Conservation (phyloP, 192 early-diverging fungal species). For the Tieghemiomyces parasiticus region DNA sequence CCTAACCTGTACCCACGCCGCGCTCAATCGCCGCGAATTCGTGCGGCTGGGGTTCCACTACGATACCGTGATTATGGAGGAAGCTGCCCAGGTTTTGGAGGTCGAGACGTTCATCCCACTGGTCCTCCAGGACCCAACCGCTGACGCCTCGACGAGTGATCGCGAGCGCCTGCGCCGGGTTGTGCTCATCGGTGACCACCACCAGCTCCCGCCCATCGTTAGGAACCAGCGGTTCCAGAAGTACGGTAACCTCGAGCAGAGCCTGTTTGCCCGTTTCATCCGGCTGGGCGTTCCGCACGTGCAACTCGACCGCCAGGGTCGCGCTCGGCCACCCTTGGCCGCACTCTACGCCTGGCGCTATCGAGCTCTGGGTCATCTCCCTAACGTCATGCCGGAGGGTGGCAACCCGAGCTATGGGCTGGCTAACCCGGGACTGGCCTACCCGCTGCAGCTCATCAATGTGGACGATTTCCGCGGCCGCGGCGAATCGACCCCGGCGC, state of each 20-base stretch:
- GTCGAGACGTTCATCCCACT: slow-evolving; percentile 92
- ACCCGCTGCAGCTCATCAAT: slow-evolving; percentile 83
- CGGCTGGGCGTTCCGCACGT: slow-evolving; percentile 85
- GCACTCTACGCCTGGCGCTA: slow-evolving; percentile 82
- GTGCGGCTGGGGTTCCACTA: slow-evolving; percentile 84
- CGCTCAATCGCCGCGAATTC: slow-evolving; percentile 77
- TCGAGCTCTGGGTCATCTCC: slow-evolving; percentile 48
- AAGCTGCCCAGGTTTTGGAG: slow-evolving; percentile 89
- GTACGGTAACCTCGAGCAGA: slow-evolving; percentile 90
- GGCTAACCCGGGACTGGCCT: slow-evolving; percentile 74
- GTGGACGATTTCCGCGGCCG: slow-evolving; percentile 55
- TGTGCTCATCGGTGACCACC: slow-evolving; percentile 93
- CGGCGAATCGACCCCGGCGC: slow-evolving; percentile 78
- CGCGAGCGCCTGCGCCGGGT: slow-evolving; percentile 66
- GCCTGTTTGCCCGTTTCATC: slow-evolving; percentile 80
- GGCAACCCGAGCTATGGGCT: slow-evolving; percentile 41
- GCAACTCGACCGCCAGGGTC: slow-evolving; percentile 72
- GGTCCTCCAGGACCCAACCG: slow-evolving; percentile 59
- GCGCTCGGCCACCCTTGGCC: slow-evolving; percentile 65
- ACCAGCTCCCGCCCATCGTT: slow-evolving; percentile 94
- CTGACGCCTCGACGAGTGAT: too few species aligned
- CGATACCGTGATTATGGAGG: slow-evolving; percentile 94
- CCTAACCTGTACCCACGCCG: slow-evolving; percentile 95
- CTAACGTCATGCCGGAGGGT: slow-evolving; percentile 20
- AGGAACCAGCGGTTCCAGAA: slow-evolving; percentile 69